Evolutionary conservation across 2,329 filamentous ascomycete genomes (phyloP).

Genomic region (Colletotrichum sp.): DNA sequence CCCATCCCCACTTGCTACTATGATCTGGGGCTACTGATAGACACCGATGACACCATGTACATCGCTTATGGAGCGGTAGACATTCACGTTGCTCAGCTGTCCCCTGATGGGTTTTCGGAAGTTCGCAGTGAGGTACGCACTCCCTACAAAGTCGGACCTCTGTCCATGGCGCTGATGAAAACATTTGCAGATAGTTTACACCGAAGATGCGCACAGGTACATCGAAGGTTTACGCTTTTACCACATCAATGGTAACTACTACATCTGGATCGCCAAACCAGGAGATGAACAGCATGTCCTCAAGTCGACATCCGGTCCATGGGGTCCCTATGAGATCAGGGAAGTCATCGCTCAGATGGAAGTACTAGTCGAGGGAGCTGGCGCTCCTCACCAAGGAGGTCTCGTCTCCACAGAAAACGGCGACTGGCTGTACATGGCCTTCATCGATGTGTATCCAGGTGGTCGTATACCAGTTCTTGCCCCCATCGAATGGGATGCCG

Average conservation of each 20-base stretch:
- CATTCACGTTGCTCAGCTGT: conserved; percentile 46
- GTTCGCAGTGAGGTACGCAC: conserved; percentile 35
- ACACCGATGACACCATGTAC: conserved; percentile 53
- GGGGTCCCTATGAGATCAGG: conserved; percentile 51
- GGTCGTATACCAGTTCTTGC: conserved; percentile 60
- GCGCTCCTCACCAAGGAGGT: conserved; percentile 56
- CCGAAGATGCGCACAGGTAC: not conserved
- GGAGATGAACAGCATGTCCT: conserved; percentile 50
- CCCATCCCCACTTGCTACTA: conserved; percentile 43
- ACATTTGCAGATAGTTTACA: not conserved
- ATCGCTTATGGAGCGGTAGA: conserved; percentile 46
- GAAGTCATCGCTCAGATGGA: conserved; percentile 43
- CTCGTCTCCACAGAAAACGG: conserved; percentile 53
- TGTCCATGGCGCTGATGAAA: not conserved
- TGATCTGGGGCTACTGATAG: conserved; percentile 49
- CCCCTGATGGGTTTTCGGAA: conserved; percentile 45
- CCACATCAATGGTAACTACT: conserved; percentile 57
- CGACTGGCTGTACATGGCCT: conserved; percentile 63
- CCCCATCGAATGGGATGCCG: conserved; percentile 50
- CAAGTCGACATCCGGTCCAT: conserved; percentile 45
- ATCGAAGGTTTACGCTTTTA: conserved; percentile 61
- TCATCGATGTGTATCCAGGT: conserved; percentile 56
- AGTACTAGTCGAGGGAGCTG: conserved; percentile 45
- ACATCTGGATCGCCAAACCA: conserved; percentile 53
- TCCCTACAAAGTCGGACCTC: too few relatives aligned